These are phyloP conservation scores for Leccinum boreale DNA, from an alignment of 768 basidiomycete genomes.

Conservation along the genomic window DNA sequence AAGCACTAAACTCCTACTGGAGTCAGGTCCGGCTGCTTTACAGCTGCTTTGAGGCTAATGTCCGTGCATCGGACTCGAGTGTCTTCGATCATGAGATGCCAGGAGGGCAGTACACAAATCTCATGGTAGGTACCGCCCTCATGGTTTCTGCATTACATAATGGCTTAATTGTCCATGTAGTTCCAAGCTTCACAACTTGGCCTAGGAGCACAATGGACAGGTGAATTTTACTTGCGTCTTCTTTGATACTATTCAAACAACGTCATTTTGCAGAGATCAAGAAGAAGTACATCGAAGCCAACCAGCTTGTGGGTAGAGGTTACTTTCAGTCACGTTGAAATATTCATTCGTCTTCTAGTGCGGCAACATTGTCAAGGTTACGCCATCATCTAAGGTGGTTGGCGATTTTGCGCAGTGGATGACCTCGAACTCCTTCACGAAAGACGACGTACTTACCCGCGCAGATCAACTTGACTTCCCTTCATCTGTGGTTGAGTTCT, in stretches of 20 bases:
- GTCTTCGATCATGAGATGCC: slow-evolving; percentile 99
- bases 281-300: slow-evolving; percentile 98
- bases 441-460: slow-evolving; percentile 79
- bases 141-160: slow-evolving; percentile 14
- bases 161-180: slow-evolving; percentile 38
- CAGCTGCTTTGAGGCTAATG: slow-evolving; percentile 96
- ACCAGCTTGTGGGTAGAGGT: slow-evolving; percentile 72
- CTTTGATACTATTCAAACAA: slow-evolving; percentile 11
- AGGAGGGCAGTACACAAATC: slow-evolving; percentile 91
- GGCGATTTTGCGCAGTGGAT: slow-evolving; percentile 99
- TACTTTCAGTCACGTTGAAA: background rate
- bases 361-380: slow-evolving; percentile 98
- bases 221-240: slow-evolving; percentile 35
- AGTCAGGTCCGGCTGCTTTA: slow-evolving; percentile 95
- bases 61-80: slow-evolving; percentile 94
- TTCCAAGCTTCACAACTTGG: slow-evolving; percentile 99
- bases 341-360: slow-evolving; percentile 49
- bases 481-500: slow-evolving; percentile 95
- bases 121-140: slow-evolving; percentile 62
- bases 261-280: slow-evolving; percentile 68
- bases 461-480: slow-evolving; percentile 97
- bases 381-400: slow-evolving; percentile 97
- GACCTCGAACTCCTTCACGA: slow-evolving; percentile 90
- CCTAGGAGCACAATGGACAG: slow-evolving; percentile 93
- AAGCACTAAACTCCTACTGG: slow-evolving; percentile 97